Percentiles rank a stretch among this genome's conserved stretches.
phyloP scores from a whole-genome alignment of 1,284 basidiomycete genomes.

The Rhodotorula sp. region DNA sequence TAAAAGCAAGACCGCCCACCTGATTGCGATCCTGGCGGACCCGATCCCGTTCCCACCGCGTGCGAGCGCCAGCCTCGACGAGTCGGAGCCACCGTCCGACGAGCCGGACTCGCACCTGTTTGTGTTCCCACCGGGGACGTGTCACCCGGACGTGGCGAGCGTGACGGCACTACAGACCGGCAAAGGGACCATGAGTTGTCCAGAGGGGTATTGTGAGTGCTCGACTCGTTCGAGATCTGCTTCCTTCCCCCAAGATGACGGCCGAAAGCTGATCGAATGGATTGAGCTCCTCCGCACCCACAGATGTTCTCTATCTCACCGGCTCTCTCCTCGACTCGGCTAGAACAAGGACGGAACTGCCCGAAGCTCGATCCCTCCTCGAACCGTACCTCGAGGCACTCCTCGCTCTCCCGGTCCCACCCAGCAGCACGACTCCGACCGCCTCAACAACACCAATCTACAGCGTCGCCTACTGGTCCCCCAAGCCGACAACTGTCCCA shows the following conservation, averaged over 20 bases:
- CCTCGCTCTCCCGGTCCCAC: constrained; percentile 43
- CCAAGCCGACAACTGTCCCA: neutral
- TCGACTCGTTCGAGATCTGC: neutral
- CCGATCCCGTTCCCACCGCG: constrained; percentile 53
- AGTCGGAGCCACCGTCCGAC: constrained; percentile 36
- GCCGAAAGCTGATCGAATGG: no score
- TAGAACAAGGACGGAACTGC: neutral
- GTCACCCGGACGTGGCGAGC: constrained; percentile 58
- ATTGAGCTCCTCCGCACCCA: neutral
- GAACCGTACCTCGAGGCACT: constrained; percentile 62
- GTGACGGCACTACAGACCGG: constrained; percentile 76
- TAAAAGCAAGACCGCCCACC: constrained; percentile 56
- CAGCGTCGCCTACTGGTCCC: constrained; percentile 55
- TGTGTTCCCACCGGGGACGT: constrained; percentile 73
- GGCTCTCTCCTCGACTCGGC: constrained; percentile 30
- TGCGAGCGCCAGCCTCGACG: constrained; percentile 10
- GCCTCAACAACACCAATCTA: constrained; percentile 52
- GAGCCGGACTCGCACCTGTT: constrained; percentile 54
- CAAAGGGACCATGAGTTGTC: constrained; percentile 79
- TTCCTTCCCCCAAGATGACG: no score
- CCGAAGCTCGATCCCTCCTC: constrained; percentile 47
- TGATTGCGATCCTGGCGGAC: constrained; percentile 66
- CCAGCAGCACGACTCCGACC: no score
- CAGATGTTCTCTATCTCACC: constrained; percentile 52
- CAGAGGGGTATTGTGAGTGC: constrained; percentile 72